phyloP scores from a whole-genome alignment of 495 filamentous ascomycete genomes.

The Rusavskia elegans region DNA sequence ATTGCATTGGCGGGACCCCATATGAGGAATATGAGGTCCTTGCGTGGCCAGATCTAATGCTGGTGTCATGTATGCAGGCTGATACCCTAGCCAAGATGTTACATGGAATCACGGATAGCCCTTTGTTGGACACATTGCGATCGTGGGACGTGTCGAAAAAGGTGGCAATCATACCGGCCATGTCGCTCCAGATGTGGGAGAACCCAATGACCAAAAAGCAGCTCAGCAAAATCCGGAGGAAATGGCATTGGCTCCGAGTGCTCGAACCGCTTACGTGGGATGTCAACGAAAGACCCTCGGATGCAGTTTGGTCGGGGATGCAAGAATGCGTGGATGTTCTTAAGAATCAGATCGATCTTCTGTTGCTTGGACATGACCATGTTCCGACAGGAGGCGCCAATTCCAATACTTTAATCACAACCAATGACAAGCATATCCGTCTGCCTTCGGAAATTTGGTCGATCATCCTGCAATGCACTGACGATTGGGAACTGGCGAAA shows the following conservation, averaged over 20 bases:
- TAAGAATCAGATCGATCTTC: conserved; percentile 46
- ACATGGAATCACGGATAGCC: conserved; percentile 55
- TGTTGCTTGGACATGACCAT: conserved; percentile 43
- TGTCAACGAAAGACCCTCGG: conserved; percentile 30
- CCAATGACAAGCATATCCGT: conserved; percentile 7
- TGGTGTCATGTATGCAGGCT: conserved; percentile 71
- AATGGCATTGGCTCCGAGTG: conserved; percentile 70
- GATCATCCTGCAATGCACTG: conserved; percentile 64
- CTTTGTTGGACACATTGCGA: conserved; percentile 57
- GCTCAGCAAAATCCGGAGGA: conserved; percentile 58
- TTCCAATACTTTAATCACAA: conserved; percentile 13
- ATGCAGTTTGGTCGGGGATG: conserved; percentile 48
- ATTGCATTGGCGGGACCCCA: too few species aligned
- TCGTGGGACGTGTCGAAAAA: conserved; percentile 76
- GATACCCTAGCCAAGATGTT: conserved; percentile 72
- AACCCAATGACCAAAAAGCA: conserved; percentile 73
- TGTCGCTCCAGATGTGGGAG: conserved; percentile 73
- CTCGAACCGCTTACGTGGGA: conserved; percentile 58
- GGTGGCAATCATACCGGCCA: conserved; percentile 65
- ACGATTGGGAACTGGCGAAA: conserved; percentile 79
- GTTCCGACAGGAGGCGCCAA: conserved; percentile 29
- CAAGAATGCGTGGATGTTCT: conserved; percentile 48
- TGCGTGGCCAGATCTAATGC: conserved; percentile 66
- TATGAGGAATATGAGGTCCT: too few species aligned
- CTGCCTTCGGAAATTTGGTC: conserved; percentile 81